These are phyloP conservation scores for Acanthamoeba triangularis DNA, from an alignment of 208 protist species.

Conservation along the genomic window DNA sequence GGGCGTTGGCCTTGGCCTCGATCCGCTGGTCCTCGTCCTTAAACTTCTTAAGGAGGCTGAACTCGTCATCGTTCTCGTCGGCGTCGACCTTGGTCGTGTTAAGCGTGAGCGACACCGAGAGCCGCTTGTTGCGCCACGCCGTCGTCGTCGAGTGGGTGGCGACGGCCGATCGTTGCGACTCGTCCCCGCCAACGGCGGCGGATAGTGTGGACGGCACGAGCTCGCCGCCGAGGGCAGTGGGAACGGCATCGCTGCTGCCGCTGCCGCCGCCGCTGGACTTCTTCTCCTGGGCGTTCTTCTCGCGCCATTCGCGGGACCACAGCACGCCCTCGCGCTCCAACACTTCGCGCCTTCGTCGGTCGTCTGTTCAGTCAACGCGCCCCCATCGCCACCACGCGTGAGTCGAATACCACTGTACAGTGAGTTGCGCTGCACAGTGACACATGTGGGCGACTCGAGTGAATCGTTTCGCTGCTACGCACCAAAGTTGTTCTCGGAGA, in stretches of 20 bases:
- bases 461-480: too few relatives aligned
- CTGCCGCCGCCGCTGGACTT: neutral
- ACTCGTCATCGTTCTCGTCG: conserved; percentile 8
- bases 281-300: conserved; percentile 6
- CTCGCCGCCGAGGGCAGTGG: neutral
- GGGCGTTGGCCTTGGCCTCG: neutral
- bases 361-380: neutral
- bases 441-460: too few relatives aligned
- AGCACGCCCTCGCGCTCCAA: conserved; percentile 37
- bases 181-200: too few relatives aligned
- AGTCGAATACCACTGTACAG: too few relatives aligned
- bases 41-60: conserved; percentile 4
- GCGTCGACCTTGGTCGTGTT: neutral
- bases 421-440: too few relatives aligned
- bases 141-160: neutral
- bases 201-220: neutral
- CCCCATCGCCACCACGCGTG: too few relatives aligned
- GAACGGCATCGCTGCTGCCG: neutral
- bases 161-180: neutral
- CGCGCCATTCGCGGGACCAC: conserved; percentile 33
- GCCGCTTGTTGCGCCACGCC: conserved; percentile 35
- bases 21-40: conserved; percentile 33
- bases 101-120: conserved; percentile 19
- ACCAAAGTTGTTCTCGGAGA: conserved; percentile 60
- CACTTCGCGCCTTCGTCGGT: neutral